phyloP scores from a whole-genome alignment of 768 basidiomycete genomes.

The Lanmaoa pseudosensibilis region DNA sequence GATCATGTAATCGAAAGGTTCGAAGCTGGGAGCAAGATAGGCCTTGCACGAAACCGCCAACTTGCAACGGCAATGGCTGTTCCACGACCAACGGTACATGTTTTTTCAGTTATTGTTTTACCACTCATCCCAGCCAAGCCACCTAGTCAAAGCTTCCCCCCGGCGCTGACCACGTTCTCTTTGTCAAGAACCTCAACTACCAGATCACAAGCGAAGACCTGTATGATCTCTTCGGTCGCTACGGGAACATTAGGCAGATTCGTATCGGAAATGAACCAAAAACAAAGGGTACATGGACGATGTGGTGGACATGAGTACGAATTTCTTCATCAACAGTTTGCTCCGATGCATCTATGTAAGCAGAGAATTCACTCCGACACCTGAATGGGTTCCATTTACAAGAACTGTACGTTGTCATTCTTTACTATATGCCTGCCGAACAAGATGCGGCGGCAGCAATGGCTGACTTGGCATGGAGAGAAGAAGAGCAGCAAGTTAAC shows the following conservation, averaged over 20 bases:
- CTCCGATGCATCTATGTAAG: slow-evolving; percentile 47
- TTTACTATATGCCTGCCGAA: slow-evolving; percentile 98
- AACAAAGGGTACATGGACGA: slow-evolving; percentile 92
- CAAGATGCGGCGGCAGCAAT: slow-evolving; percentile 93
- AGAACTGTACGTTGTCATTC: slow-evolving; percentile 96
- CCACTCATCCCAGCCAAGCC: background rate
- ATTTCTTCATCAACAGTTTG: background rate
- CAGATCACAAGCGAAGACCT: slow-evolving; percentile 91
- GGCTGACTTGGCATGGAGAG: slow-evolving; percentile 85
- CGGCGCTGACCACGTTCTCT: slow-evolving; percentile 88
- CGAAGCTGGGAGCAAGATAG: no score
- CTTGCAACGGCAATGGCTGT: slow-evolving; percentile 51
- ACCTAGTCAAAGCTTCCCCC: slow-evolving; percentile 82
- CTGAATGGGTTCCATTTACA: slow-evolving; percentile 97
- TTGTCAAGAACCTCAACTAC: slow-evolving; percentile 92
- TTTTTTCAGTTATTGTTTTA: background rate
- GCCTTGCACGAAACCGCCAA: slow-evolving; percentile 6
- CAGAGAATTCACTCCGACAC: slow-evolving; percentile 95
- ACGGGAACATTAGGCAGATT: slow-evolving; percentile 94
- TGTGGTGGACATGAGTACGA: slow-evolving; percentile 81
- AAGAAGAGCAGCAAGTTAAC: slow-evolving; percentile 58
- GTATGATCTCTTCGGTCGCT: slow-evolving; percentile 96
- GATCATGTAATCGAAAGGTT: slow-evolving; percentile 22
- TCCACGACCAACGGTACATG: slow-evolving; percentile 62
- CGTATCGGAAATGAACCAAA: slow-evolving; percentile 90